Percentiles rank a stretch among this genome's conserved stretches.
Conservation (phyloP, 140 eudicot genomes). For the Cichorium intybus region DNA sequence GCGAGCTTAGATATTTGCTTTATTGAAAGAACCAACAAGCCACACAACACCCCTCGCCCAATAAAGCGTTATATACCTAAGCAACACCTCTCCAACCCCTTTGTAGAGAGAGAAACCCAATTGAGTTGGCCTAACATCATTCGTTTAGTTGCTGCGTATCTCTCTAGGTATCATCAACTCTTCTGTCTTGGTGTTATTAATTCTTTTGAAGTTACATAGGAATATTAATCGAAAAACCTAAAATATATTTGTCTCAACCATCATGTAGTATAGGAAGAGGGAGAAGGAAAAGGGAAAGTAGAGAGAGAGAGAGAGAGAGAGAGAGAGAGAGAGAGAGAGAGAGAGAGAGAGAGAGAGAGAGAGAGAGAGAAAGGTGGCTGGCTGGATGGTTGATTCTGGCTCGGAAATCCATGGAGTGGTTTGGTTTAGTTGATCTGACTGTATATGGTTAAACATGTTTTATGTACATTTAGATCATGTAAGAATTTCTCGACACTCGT, state of each 20-base stretch:
- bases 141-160: background rate
- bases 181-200: background rate
- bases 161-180: background rate
- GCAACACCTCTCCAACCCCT: conserved; percentile 9
- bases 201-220: background rate
- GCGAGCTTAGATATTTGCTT: conserved; percentile 40
- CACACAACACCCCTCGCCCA: conserved; percentile 36
- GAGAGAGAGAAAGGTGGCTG: conserved; percentile 18
- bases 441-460: conserved; percentile 26
- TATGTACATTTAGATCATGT: conserved; percentile 28
- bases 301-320: background rate
- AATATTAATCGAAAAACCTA: background rate
- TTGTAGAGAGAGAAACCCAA: conserved; percentile 12
- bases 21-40: conserved; percentile 40
- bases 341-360: background rate
- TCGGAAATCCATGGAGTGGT: conserved; percentile 39
- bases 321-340: background rate
- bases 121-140: conserved; percentile 16
- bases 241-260: background rate
- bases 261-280: background rate
- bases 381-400: conserved; percentile 28
- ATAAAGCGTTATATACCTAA: conserved; percentile 34
- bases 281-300: conserved; percentile 1
- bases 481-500: conserved; percentile 32
- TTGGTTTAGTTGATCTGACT: conserved; percentile 30